Conservation (phyloP, 2,329 filamentous ascomycete genomes). For the Ceratocystis huliohia region DNA sequence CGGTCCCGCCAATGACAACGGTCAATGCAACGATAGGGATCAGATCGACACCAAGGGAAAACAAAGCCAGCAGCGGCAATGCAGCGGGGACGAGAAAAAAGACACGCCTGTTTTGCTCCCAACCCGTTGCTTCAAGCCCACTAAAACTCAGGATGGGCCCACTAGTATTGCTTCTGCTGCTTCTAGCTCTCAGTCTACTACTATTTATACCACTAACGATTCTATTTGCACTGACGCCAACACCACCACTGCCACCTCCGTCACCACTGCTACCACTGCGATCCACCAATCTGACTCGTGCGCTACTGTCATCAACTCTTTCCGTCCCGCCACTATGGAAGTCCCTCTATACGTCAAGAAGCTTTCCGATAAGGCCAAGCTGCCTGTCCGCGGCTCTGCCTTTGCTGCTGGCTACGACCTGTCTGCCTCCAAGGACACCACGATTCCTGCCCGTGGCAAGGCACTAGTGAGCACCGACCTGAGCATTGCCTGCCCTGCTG, state of each 20-base stretch:
- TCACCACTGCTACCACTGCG: neutral
- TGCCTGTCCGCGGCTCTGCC: constrained; percentile 78
- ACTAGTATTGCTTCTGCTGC: neutral
- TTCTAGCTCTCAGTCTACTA: neutral
- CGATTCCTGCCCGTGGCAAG: constrained; percentile 71
- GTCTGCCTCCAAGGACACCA: constrained; percentile 62
- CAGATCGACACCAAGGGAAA: neutral
- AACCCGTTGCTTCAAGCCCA: neutral
- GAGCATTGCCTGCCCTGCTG: constrained; percentile 75
- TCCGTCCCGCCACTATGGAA: constrained; percentile 2
- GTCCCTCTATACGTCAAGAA: constrained; percentile 72
- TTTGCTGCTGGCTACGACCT: constrained; percentile 91
- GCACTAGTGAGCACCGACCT: constrained; percentile 83
- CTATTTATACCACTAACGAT: neutral
- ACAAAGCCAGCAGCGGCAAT: neutral
- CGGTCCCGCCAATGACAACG: neutral
- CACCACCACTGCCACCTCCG: neutral
- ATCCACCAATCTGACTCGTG: too few species aligned
- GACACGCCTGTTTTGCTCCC: neutral
- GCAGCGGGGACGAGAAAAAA: neutral
- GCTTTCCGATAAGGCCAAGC: constrained; percentile 61
- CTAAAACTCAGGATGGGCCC: neutral
- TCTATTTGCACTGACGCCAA: neutral
- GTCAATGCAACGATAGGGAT: neutral
- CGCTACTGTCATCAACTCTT: neutral